These are phyloP conservation scores for Metarhizium anisopliae DNA, from an alignment of 2,329 filamentous ascomycete genomes.

Conservation along the genomic window DNA sequence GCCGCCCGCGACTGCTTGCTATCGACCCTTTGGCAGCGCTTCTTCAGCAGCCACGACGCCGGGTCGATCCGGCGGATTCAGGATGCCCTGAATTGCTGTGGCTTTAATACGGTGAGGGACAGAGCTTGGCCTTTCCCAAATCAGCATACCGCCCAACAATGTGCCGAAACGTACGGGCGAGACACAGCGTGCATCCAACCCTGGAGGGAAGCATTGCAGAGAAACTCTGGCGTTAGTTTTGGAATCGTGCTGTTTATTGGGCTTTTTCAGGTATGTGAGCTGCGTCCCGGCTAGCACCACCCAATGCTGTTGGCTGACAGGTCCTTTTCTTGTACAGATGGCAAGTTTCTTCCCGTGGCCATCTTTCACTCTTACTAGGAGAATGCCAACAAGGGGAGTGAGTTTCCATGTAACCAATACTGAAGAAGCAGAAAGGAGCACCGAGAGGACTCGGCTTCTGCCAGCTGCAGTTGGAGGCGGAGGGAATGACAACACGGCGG, in stretches of 20 bases:
- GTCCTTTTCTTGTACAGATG: neutral
- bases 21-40: slow-evolving; percentile 12
- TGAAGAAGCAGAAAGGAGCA: neutral
- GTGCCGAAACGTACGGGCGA: slow-evolving; percentile 34
- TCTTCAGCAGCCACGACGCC: slow-evolving; percentile 31
- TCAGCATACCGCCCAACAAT: slow-evolving; percentile 24
- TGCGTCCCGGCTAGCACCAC: neutral
- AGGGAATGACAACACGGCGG: neutral
- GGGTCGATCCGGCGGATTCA: slow-evolving; percentile 47
- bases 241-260: slow-evolving; percentile 40
- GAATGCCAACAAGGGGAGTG: neutral
- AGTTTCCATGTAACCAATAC: neutral
- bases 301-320: neutral
- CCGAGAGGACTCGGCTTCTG: neutral
- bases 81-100: slow-evolving; percentile 54
- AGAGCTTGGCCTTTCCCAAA: slow-evolving; percentile 48
- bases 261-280: slow-evolving; percentile 33
- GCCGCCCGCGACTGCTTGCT: slow-evolving; percentile 10
- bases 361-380: neutral
- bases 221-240: slow-evolving; percentile 34
- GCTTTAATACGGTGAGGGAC: slow-evolving; percentile 44
- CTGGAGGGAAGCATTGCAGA: slow-evolving; percentile 31
- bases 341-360: neutral
- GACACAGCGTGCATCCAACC: slow-evolving; percentile 34
- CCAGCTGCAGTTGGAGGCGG: too few species aligned